Base-by-base conservation (phyloP, 495 filamentous ascomycete genomes). In the Xylaria acuta region DNA sequence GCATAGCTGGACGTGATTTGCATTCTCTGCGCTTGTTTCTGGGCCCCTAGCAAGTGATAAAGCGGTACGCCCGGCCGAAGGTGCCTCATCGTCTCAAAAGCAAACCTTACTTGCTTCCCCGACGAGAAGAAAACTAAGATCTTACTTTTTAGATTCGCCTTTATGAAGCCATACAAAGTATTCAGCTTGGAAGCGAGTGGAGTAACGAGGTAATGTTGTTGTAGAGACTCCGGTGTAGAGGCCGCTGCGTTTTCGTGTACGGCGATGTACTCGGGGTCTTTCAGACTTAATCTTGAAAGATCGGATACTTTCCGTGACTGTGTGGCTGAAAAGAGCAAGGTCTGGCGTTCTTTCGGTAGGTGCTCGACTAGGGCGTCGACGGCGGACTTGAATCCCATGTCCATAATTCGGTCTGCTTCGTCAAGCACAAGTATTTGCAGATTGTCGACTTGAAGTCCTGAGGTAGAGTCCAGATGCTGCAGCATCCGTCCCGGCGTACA, bases 341-440 rank as follows among this genome's bases (percentile, higher is more conserved):
- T 98, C 83, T 99, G 96, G 69, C 97, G 87, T 49, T 90, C 84
- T 75, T 90, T 91, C 2, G 96, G 96, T 1, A 99, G 86, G 80
- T 98, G 95, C 65, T 96, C 94, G 41, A 99, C 82, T 51, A 99
- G 95, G 5, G 96, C 96, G 81, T 99, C 96, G 18, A 99, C 89
- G 0, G 93, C 92, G 18, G 87, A 85, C 80, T 97, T 92, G 79
- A 99, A 99, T 14, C 96, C 96, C 94, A 98, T 97, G 79, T 99
- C 96, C 86, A 99, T 88, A 74, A 98, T 98, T 40, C 96, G 88
- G 78, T 99, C 96, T 5, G 96, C 96, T 78, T 99, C 96, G 75
- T 99, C 96, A 72, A 99, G 85, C 5, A 98, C 96, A 38, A 99
- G 86, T 80, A 98, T 92, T 80, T 97, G 92, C 64, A 99, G 77